These are phyloP conservation scores for Chlamydomonas sphaeroides DNA, from an alignment of 139 green algal species.

Conservation along the genomic window DNA sequence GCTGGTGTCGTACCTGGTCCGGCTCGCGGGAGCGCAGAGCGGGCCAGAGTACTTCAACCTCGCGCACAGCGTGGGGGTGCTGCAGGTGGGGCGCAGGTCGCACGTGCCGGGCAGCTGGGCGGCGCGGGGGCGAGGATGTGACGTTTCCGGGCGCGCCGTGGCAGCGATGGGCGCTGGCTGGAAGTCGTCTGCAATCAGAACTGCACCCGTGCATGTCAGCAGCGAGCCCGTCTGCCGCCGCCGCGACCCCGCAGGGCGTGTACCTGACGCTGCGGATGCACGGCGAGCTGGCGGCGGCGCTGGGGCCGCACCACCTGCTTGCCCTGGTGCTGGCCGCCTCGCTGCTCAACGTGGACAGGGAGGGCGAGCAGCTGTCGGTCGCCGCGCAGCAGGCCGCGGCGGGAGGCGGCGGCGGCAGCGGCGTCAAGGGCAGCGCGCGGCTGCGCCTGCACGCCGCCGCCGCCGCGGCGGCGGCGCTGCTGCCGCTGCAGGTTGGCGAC, in stretches of 20 bases:
- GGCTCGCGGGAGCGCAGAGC: slow-evolving; percentile 11
- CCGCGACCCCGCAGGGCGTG: slow-evolving; percentile 3
- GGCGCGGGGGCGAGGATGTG: neutral
- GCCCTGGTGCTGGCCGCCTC: slow-evolving; percentile 16
- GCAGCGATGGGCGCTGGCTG: too few species aligned
- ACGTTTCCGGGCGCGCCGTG: too few species aligned
- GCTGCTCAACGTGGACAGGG: slow-evolving; percentile 8
- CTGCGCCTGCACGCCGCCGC: neutral
- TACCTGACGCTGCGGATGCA: slow-evolving; percentile 19
- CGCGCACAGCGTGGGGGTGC: slow-evolving; percentile 4
- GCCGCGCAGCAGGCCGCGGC: neutral
- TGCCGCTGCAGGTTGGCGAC: neutral
- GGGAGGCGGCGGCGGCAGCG: too few species aligned
- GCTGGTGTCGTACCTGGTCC: slow-evolving; percentile 19
- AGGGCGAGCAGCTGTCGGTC: neutral
- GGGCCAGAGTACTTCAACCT: slow-evolving; percentile 21
- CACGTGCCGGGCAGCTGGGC: neutral
- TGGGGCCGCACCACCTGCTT: slow-evolving; percentile 26
- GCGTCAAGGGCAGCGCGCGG: neutral
- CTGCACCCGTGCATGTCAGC: too few species aligned
- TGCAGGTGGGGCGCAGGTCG: neutral
- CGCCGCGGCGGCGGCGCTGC: neutral
- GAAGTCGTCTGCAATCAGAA: too few species aligned
- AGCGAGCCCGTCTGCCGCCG: too few species aligned
- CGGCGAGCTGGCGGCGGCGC: slow-evolving; percentile 4